These are phyloP conservation scores for Coemansia sp. DNA, from an alignment of 192 early-diverging fungal genomes.

Conservation along the genomic window DNA sequence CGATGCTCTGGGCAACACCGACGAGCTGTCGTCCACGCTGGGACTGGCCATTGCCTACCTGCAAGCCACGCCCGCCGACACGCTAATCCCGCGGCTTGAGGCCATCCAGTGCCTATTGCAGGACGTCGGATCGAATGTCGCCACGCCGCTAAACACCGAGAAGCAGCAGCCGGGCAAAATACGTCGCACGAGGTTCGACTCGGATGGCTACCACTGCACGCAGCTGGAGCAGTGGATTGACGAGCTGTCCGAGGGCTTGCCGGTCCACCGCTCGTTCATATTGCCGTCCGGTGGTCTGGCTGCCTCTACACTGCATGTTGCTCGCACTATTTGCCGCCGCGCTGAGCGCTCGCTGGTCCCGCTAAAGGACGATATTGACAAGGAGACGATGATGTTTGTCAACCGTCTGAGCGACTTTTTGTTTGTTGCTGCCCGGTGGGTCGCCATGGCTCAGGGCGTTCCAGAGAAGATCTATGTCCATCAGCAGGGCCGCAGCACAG, in stretches of 20 bases:
- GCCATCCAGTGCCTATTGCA: constrained; percentile 91
- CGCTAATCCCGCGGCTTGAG: constrained; percentile 36
- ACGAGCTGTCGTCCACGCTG: constrained; percentile 75
- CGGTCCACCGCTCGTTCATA: constrained; percentile 83
- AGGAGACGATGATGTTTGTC: constrained; percentile 36
- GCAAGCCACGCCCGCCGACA: neutral
- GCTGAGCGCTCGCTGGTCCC: constrained; percentile 85
- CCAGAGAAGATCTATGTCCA: constrained; percentile 77
- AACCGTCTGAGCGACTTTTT: constrained; percentile 83
- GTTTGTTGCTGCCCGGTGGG: constrained; percentile 86
- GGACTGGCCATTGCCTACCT: constrained; percentile 53
- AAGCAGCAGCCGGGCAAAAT: constrained; percentile 55
- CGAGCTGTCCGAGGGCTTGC: constrained; percentile 67
- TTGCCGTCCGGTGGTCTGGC: constrained; percentile 90
- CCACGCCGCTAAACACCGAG: constrained; percentile 74
- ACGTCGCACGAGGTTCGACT: constrained; percentile 78
- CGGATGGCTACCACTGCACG: constrained; percentile 60
- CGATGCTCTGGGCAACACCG: constrained; percentile 88
- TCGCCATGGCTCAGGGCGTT: constrained; percentile 71
- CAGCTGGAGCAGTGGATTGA: constrained; percentile 90
- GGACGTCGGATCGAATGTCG: constrained; percentile 91
- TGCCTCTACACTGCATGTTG: constrained; percentile 80
- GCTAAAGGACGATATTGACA: constrained; percentile 58
- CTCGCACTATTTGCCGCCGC: constrained; percentile 81
- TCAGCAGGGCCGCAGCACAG: constrained; percentile 34